Evolutionary conservation across 352 stramenopile species (phyloP), one percentile per base, ranked within the genome.

Genomic region (Phytophthora litchii): DNA sequence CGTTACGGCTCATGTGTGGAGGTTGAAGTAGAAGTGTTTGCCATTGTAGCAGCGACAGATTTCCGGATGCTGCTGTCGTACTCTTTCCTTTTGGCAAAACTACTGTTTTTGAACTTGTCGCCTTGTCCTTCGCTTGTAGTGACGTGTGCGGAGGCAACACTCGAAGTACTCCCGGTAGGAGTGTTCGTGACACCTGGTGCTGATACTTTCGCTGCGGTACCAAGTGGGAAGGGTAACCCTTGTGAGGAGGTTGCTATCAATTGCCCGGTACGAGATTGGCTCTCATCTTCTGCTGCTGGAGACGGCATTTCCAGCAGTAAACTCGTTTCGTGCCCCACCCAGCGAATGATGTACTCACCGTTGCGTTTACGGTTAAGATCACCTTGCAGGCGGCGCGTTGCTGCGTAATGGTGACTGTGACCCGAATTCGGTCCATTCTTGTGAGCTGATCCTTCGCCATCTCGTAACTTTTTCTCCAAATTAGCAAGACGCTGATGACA

Each of bases 301-400:
- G 60, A 52, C 3, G 83, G 76, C 19, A 93, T 51, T 43, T 93
- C 83, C 23, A 93, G 58, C 34, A 93, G 57, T 60, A 93, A 48
- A 72, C 83, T 93, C 65, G 82, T 91, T 55, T 93, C 83, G 55
- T 93, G 81, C 17, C 83, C 83, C 12, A 93, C 83, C 83, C 83
- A 93, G 6, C 83, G 79, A 17, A 93, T 75, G 29, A 91, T 88
- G 54, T 92, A 89, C 60, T 93, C 83, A 36, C 80, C 78, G 34
- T 89, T 90, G 48, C 73, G 80, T 34, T 89, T 89, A n/a, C 81
- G 78, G 51, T 93, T 93, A 10, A 93, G 31, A 40, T 93, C 83
- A n/a, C 83, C 83, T 48, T 93, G 83, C 1, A 93, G 56, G 4
- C 83, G 74, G 12, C 83, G 70, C 34, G 80, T 89, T 14, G 83